Evolutionary conservation across 768 basidiomycete genomes (phyloP).

Genomic region (Hericium alpestre): DNA sequence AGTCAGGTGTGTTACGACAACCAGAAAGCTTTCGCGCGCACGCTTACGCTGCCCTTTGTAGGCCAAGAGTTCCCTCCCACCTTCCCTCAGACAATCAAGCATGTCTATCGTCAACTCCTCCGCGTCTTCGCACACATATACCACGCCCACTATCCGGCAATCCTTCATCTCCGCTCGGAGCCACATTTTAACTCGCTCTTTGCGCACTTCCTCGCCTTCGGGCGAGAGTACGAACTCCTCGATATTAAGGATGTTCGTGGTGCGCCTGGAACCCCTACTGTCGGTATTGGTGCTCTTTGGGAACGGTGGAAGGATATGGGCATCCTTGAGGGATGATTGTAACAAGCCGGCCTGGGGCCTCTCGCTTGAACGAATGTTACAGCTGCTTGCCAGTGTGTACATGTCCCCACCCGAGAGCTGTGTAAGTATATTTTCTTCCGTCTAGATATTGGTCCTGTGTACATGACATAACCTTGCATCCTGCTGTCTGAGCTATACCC

Average conservation of each 20-base stretch:
- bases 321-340: constrained; percentile 37
- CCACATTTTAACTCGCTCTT: constrained; percentile 96
- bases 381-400: no score
- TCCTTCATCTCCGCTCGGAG: constrained; percentile 87
- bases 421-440: no score
- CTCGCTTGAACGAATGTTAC: no score
- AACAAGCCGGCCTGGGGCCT: no score
- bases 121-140: constrained; percentile 97
- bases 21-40: background rate
- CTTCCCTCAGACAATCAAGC: constrained; percentile 85
- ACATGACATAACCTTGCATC: no score
- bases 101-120: constrained; percentile 92
- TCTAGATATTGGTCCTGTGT: no score
- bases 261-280: constrained; percentile 36
- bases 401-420: no score
- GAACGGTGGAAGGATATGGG: constrained; percentile 89
- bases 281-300: constrained; percentile 73
- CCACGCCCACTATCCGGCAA: constrained; percentile 83
- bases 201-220: constrained; percentile 95
- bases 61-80: constrained; percentile 79
- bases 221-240: constrained; percentile 83
- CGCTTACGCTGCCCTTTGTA: constrained; percentile 18
- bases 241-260: constrained; percentile 85
- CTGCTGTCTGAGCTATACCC: no score
- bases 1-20: constrained; percentile 54